phyloP scores from a whole-genome alignment of 1,139 yeast genomes.

The Eremothecium gossypii region DNA sequence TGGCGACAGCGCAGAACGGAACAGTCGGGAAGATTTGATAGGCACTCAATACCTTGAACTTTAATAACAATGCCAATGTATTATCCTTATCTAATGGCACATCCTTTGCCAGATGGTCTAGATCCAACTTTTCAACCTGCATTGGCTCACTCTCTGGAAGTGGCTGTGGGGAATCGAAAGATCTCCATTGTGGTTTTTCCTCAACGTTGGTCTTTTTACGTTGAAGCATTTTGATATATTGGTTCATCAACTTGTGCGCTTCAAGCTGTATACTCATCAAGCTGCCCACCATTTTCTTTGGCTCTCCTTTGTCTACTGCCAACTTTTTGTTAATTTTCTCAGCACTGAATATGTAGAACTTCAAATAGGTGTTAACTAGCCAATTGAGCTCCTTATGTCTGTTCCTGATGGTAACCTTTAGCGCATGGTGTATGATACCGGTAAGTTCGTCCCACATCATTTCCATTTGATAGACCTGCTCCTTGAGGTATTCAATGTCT shows the following conservation, averaged over 20 bases:
- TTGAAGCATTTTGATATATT: slow-evolving; percentile 1
- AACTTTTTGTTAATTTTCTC: slow-evolving; percentile 1
- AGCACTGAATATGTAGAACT: slow-evolving; percentile 1
- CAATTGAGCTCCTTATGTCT: slow-evolving; percentile 3
- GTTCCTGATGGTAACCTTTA: background rate
- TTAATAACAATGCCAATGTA: background rate
- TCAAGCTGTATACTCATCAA: slow-evolving; percentile 1
- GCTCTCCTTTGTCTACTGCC: background rate
- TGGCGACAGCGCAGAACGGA: slow-evolving; percentile 2
- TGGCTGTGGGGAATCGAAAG: background rate
- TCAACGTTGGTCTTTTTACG: background rate
- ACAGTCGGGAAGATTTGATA: slow-evolving; percentile 3
- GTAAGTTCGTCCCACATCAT: slow-evolving; percentile 3
- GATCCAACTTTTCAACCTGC: slow-evolving; percentile 1
- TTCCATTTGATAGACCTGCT: slow-evolving; percentile 1
- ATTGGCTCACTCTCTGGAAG: background rate
- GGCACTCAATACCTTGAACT: slow-evolving; percentile 1
- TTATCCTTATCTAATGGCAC: background rate
- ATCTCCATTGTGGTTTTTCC: background rate
- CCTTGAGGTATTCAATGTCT: slow-evolving; percentile 1
- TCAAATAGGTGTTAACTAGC: background rate
- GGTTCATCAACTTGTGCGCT: background rate
- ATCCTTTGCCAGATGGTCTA: background rate
- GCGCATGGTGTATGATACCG: background rate
- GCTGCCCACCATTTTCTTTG: background rate